Conservation (phyloP, 306 rosid genomes). For the Crataegus laevigata region DNA sequence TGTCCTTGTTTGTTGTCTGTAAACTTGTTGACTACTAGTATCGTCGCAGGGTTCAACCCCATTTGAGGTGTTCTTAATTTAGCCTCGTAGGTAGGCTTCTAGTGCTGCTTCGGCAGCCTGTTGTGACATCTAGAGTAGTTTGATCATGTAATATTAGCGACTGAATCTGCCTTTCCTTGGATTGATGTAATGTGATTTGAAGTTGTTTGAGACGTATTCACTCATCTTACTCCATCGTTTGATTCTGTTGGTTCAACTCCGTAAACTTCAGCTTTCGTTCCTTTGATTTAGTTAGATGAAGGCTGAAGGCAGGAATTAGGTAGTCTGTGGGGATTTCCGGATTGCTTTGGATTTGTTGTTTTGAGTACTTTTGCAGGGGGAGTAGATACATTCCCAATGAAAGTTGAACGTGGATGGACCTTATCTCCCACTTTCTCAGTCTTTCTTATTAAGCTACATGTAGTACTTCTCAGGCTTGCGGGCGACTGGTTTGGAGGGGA, state of each 20-base stretch:
- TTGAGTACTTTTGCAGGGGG: no score
- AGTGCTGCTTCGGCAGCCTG: conserved; percentile 18
- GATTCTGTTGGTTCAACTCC: neutral
- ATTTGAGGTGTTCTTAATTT: conserved; percentile 25
- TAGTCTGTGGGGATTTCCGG: neutral
- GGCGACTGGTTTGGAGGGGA: no score
- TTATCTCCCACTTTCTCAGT: no score
- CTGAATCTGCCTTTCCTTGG: conserved; percentile 18
- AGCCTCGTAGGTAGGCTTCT: conserved; percentile 35
- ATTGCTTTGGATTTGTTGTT: no score
- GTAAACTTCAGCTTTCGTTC: neutral
- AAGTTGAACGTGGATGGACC: no score
- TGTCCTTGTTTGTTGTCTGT: conserved; percentile 36
- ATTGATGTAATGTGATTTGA: conserved; percentile 33
- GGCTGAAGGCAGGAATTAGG: neutral
- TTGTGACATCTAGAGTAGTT: conserved; percentile 40
- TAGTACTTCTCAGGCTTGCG: no score
- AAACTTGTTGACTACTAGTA: conserved; percentile 24
- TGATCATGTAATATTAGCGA: conserved; percentile 35
- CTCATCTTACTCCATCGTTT: neutral
- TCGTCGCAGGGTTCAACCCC: conserved; percentile 16
- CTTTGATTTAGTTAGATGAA: neutral
- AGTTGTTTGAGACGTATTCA: conserved; percentile 3
- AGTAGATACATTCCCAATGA: no score
- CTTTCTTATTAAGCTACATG: no score